Conservation (phyloP, 2,329 filamentous ascomycete genomes). For the Fusarium xylarioides region DNA sequence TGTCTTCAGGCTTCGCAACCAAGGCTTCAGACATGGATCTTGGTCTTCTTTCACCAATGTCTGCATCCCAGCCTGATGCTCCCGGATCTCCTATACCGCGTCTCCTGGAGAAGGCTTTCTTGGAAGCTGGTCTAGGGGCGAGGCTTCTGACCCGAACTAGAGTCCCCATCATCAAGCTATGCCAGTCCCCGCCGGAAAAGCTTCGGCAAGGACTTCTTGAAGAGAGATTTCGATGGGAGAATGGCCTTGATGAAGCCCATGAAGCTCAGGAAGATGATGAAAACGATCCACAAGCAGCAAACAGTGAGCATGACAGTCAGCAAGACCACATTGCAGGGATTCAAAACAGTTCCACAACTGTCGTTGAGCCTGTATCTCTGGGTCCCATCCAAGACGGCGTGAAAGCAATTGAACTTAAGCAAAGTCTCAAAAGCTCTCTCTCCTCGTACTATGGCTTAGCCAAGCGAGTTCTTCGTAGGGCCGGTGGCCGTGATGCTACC, state of each 20-base stretch:
- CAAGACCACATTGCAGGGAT: neutral
- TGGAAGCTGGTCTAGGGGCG: constrained; percentile 78
- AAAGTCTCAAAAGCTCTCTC: constrained; percentile 54
- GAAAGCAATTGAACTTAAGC: constrained; percentile 50
- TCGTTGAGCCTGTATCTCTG: constrained; percentile 36
- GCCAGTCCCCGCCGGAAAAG: constrained; percentile 71
- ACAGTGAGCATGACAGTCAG: constrained; percentile 40
- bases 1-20: constrained; percentile 85
- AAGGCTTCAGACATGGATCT: constrained; percentile 93
- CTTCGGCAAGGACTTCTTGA: constrained; percentile 69
- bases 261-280: constrained; percentile 50
- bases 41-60: constrained; percentile 74
- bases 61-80: constrained; percentile 61
- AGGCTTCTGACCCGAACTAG: constrained; percentile 80
- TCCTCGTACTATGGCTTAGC: constrained; percentile 58
- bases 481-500: constrained; percentile 61
- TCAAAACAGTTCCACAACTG: constrained; percentile 7
- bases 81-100: constrained; percentile 73
- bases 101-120: constrained; percentile 76
- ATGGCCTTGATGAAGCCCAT: constrained; percentile 55
- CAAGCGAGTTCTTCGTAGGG: constrained; percentile 59
- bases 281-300: constrained; percentile 41
- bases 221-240: constrained; percentile 78
- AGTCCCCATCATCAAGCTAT: constrained; percentile 89
- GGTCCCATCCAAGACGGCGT: constrained; percentile 16